These are phyloP conservation scores for Canavalia ensiformis DNA, from an alignment of 306 rosid genomes.

Conservation along the genomic window DNA sequence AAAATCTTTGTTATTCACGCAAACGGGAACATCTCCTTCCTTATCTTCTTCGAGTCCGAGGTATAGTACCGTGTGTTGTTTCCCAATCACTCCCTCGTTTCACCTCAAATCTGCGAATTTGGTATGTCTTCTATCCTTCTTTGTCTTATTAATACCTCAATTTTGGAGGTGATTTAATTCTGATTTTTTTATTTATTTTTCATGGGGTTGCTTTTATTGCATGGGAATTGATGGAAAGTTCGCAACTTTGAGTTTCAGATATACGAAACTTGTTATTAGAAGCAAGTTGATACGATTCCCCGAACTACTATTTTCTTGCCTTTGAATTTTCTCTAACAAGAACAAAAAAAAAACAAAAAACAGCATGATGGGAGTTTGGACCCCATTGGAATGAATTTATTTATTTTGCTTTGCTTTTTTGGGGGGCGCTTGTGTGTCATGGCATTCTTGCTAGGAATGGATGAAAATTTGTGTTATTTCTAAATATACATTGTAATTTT, in stretches of 20 bases:
- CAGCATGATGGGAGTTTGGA: constrained; percentile 21
- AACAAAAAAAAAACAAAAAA: neutral
- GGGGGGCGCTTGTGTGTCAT: neutral
- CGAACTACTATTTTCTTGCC: neutral
- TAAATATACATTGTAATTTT: neutral
- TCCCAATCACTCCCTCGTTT: constrained; percentile 26
- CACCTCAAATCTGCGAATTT: constrained; percentile 1
- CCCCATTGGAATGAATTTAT: constrained; percentile 20
- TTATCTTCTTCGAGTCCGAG: constrained; percentile 43
- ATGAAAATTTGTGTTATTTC: constrained; percentile 16
- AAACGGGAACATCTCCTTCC: neutral
- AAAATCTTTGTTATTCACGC: constrained; percentile 36
- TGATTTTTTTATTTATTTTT: neutral
- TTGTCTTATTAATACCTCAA: neutral
- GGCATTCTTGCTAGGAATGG: constrained; percentile 32
- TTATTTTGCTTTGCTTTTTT: constrained; percentile 36
- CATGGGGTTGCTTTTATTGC: constrained; percentile 38
- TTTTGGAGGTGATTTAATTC: constrained; percentile 5
- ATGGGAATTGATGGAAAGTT: constrained; percentile 37
- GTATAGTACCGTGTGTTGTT: neutral
- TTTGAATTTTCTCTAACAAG: neutral
- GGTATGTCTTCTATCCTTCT: constrained; percentile 16
- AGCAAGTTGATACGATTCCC: constrained; percentile 11
- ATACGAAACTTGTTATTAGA: neutral
- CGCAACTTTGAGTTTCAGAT: constrained; percentile 38